phyloP scores from a whole-genome alignment of 1,284 basidiomycete species.

The Papiliotrema terrestris region DNA sequence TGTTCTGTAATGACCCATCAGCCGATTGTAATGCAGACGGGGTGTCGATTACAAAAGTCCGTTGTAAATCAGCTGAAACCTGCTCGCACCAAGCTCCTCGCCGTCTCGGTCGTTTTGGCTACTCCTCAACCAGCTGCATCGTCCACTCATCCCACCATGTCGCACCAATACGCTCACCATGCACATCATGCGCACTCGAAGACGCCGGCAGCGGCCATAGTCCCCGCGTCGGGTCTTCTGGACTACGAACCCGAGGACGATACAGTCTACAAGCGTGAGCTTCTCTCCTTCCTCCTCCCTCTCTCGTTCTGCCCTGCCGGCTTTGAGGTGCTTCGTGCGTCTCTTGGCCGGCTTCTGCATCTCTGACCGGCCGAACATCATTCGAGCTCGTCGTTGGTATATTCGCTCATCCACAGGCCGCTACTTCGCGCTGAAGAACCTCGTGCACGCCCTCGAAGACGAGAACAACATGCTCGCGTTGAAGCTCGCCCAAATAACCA shows the following conservation, averaged over 20 bases:
- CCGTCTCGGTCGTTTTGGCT: no score
- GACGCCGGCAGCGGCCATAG: neutral
- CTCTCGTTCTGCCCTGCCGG: neutral
- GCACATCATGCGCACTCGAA: neutral
- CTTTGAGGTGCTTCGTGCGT: neutral
- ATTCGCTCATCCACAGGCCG: slow-evolving; percentile 11
- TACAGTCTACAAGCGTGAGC: slow-evolving; percentile 8
- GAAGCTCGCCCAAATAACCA: slow-evolving; percentile 4
- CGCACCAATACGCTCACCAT: neutral
- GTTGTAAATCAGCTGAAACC: no score
- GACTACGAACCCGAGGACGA: slow-evolving; percentile 1
- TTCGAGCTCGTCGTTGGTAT: neutral
- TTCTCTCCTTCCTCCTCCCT: neutral
- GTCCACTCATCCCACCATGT: neutral
- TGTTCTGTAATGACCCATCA: no score
- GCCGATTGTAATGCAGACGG: no score
- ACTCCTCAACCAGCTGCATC: neutral
- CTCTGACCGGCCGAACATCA: neutral
- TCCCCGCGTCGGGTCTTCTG: neutral
- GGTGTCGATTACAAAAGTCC: no score
- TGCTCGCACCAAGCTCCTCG: neutral
- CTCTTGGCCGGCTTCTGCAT: neutral
- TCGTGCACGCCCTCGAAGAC: slow-evolving; percentile 26
- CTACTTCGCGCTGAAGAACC: slow-evolving; percentile 19
- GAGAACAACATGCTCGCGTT: slow-evolving; percentile 14